Conservation (phyloP, 2,329 filamentous ascomycete species). For the Ceratocystis harringtonii region DNA sequence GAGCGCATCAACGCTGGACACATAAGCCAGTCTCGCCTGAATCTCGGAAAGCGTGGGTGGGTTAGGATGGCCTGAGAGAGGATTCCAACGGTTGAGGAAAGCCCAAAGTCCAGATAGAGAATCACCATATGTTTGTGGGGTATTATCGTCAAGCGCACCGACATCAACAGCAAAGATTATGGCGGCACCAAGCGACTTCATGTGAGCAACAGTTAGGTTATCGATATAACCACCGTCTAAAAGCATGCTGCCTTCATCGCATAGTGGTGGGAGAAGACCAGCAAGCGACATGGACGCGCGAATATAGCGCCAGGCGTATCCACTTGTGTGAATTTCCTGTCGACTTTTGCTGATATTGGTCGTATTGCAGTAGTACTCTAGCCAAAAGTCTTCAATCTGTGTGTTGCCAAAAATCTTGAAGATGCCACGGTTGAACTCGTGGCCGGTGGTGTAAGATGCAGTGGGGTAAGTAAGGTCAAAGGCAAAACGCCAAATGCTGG, state of each 20-base stretch:
- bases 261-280: slow-evolving; percentile 79
- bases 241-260: slow-evolving; percentile 93
- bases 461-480: slow-evolving; percentile 92
- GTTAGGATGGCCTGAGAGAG: slow-evolving; percentile 75
- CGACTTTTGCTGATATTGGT: slow-evolving; percentile 95
- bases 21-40: slow-evolving; percentile 85
- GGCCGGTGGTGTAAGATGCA: slow-evolving; percentile 91
- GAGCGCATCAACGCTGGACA: slow-evolving; percentile 83
- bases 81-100: slow-evolving; percentile 91
- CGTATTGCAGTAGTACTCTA: slow-evolving; percentile 98
- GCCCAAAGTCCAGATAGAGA: slow-evolving; percentile 92
- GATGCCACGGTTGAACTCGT: slow-evolving; percentile 97
- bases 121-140: slow-evolving; percentile 84
- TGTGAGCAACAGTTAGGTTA: slow-evolving; percentile 91
- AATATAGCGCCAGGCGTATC: slow-evolving; percentile 95
- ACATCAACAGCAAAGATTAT: slow-evolving; percentile 94
- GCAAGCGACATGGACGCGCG: slow-evolving; percentile 93
- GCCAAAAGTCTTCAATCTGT: slow-evolving; percentile 98
- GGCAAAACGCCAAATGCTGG: slow-evolving; percentile 96
- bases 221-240: slow-evolving; percentile 94
- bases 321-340: slow-evolving; percentile 83
- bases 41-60: slow-evolving; percentile 92
- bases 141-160: slow-evolving; percentile 79
- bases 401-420: slow-evolving; percentile 97
- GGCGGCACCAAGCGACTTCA: slow-evolving; percentile 87